Base-by-base conservation (phyloP, 2,329 filamentous ascomycete species). In the Coniochaeta sp. region DNA sequence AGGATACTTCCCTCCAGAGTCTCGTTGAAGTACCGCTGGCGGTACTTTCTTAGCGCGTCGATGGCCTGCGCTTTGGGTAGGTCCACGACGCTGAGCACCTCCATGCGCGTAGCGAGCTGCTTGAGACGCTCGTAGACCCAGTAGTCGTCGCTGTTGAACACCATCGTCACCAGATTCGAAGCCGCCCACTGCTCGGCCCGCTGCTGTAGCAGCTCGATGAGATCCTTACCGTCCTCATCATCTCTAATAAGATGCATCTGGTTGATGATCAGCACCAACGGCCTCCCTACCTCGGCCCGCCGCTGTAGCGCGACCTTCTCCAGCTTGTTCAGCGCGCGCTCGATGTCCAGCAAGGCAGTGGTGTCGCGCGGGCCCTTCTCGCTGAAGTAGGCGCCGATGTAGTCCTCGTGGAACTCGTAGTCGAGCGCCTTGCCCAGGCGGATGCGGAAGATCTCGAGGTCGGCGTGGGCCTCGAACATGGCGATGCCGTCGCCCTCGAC, bases 111-210 rank as follows among this genome's bases (percentile, higher is more conserved):
- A 3, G 92, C 91, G 61, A 96, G 88, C 71, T 91, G 88, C 79
- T 97, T 97, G 58, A 99, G 78, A 16, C 93, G 85, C 73, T 99
- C 95, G 69, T 97, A 98, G 0, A 99, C 90, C 95, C 95, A 99
- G 75, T 96, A 99, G 71, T 98, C 95, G 73, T 99, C 95, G 59
- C 88, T 93, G 75, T 97, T 98, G 77, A 99, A 92, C 36, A 99
- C 87, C 80, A 91, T 84, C 1, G 95, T 98, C 32, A 96, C 90
- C 9, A 99, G 82, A 65, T 91, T 93, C 22, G 90, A 86, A 1
- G 93, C 95, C 1, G 95, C 93, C 95, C 95, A 99, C 73, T 95
- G 90, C 74, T 99, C 95, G 1, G 95, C 93, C 34, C 93, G 86
- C 72, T 99, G 95, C 70, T 99, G 95, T 32, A 99, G 86, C 57